Evolutionary conservation across 2,329 filamentous ascomycete species (phyloP), one percentile per base, ranked within the genome.

Genomic region (Curvularia sp.): DNA sequence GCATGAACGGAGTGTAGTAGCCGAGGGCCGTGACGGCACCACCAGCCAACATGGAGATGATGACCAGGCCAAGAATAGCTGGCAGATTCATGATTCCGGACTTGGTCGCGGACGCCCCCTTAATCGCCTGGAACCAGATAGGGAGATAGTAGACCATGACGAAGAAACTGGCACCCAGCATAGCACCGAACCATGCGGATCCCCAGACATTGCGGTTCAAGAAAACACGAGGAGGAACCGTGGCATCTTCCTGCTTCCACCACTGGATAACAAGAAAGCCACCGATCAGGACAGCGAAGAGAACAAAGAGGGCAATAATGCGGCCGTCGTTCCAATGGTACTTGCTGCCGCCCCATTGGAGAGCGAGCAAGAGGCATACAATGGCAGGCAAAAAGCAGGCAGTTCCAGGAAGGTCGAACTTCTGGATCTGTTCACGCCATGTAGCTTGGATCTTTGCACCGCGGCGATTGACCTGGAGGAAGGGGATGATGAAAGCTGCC

Each of bases 81-180:
- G 81, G 80, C 4, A 83, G 71, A 58, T 81, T 81, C 73, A 79
- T 79, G 62, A 83, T 82, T 20, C 80, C 81, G 24, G 80, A 82
- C 42, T 80, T 78, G 24, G 78, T 77, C 5, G 81, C 80, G 0
- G 74, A 75, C 1, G 74, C 77, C 8, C 79, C 79, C 60, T 83
- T 80, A 71, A 83, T 81, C 18, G 81, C 80, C 62, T 83, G 80
- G 77, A 79, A 83, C 81, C 79, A 82, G 75, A 78, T 82, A 57
- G 69, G 69, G 51, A 82, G 69, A 63, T 79, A 82, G 71, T 80
- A 82, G 48, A 78, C 74, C 38, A 80, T 65, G 58, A 81, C 62
- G 69, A 81, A 81, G 68, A 82, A 81, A 7, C 73, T 61, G 13
- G 74, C 79, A n/a, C 79, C 80, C 30, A 81, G 64, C 63, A 74